phyloP scores from a whole-genome alignment of 83 land plant species.

The Isoetes engelmannii region DNA sequence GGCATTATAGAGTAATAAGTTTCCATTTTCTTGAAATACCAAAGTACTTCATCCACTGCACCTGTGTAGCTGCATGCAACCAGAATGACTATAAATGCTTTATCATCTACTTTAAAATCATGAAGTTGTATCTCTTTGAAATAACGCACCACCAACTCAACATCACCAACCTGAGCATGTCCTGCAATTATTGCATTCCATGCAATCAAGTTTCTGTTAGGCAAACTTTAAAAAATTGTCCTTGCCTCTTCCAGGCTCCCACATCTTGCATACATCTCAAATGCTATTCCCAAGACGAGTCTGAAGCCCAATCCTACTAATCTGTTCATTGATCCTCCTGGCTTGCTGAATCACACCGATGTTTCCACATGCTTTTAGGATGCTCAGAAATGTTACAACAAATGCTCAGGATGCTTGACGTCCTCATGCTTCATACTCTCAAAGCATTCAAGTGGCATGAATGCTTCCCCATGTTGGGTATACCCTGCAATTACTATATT shows the following conservation, averaged over 20 bases:
- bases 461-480: not conserved
- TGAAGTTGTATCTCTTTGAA: conserved; percentile 1
- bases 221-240: not conserved
- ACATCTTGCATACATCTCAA: conserved; percentile 9
- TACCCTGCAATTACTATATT: not conserved
- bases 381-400: not conserved
- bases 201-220: not conserved
- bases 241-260: conserved; percentile 5
- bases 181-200: conserved; percentile 21
- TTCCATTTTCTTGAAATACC: too few relatives aligned
- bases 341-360: not conserved
- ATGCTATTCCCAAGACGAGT: not conserved
- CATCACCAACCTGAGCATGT: not conserved
- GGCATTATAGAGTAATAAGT: too few relatives aligned
- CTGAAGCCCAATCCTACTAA: not conserved
- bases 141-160: not conserved
- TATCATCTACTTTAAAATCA: conserved; percentile 6
- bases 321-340: not conserved
- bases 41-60: not conserved
- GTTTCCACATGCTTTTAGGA: not conserved
- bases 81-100: conserved; percentile 4
- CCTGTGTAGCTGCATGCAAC: conserved; percentile 5
- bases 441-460: not conserved
- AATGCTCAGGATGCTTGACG: not conserved
- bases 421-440: not conserved